These are phyloP conservation scores for Przewalskia tangutica DNA, from an alignment of 257 asterid genomes.

Conservation along the genomic window DNA sequence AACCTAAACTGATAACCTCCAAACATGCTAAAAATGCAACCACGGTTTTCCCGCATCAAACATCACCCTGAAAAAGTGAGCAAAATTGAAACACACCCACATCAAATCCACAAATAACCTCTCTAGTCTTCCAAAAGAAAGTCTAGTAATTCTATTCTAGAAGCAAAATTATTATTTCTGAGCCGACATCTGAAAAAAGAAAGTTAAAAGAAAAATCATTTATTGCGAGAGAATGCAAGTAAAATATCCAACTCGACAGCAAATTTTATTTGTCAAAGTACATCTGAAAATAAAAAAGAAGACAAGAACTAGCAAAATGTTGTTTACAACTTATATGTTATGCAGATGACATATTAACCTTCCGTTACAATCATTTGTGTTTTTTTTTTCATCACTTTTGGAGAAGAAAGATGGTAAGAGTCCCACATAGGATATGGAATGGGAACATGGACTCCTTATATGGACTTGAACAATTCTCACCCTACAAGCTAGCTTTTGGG, in stretches of 20 bases:
- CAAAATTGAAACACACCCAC: neutral
- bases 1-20: conserved; percentile 88
- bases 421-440: too few species aligned
- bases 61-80: conserved; percentile 62
- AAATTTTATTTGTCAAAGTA: neutral
- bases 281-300: neutral
- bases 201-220: neutral
- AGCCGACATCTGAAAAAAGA: neutral
- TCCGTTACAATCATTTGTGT: neutral
- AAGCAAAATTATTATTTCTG: neutral
- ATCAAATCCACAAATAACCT: neutral
- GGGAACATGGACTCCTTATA: too few species aligned
- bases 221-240: neutral
- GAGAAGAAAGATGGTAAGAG: too few species aligned
- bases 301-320: neutral
- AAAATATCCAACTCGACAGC: neutral
- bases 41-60: conserved; percentile 96
- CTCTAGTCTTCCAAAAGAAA: neutral
- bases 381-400: neutral
- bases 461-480: too few species aligned
- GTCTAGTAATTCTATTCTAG: neutral
- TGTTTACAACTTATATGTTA: neutral
- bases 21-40: conserved; percentile 93
- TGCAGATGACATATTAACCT: neutral
- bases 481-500: too few species aligned